Base-by-base conservation (phyloP, 2,329 filamentous ascomycete genomes). In the Fusarium transvaalense region DNA sequence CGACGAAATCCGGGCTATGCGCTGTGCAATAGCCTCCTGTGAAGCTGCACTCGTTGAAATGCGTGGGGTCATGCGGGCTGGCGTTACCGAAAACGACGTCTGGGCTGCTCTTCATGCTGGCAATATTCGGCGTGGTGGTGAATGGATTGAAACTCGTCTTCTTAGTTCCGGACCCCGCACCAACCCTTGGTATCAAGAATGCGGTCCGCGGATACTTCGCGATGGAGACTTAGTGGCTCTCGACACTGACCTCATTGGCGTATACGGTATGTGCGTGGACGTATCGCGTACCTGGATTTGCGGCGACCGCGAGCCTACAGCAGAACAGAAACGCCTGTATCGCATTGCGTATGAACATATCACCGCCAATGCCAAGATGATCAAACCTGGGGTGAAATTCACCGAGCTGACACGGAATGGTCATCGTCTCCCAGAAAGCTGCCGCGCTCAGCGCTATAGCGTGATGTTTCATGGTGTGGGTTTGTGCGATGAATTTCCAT, bases 151-250 rank as follows among this genome's bases (percentile, higher is more conserved):
- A 45, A 54, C 51, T 1, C 51, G 51, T 13, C 29, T 54, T 17
- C 38, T 45, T 6, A 45, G 38, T 54, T 45, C 51, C 4, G 51
- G 51, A 1, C 38, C 51, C 0, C 51, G 51, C 2, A 54, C 51
- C 38, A 54, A 54, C 31, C 51, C 51, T 35, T 54, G 51, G 51
- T 34, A 32, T 3, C 51, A 54, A 5, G 51, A 54, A 34, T 43
- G 35, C 10, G 50, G 50, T 7, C 37, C 50, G 3, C 37, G 50
- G 3, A 9, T 43, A 4, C 37, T 53, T 3, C 17, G 21, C 4
- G 37, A 53, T 2, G 37, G 50, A 25, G 50, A 53, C 17, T 3
- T 54, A 6, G 21, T 54, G 21, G 37, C 17, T 5, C 25, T 54
- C 17, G 51, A 54, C 51, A 54, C 51, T n/a, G 51, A 54, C 3